Evolutionary conservation across 140 eudicot species (phyloP).

Genomic region (Bidens hawaiensis): DNA sequence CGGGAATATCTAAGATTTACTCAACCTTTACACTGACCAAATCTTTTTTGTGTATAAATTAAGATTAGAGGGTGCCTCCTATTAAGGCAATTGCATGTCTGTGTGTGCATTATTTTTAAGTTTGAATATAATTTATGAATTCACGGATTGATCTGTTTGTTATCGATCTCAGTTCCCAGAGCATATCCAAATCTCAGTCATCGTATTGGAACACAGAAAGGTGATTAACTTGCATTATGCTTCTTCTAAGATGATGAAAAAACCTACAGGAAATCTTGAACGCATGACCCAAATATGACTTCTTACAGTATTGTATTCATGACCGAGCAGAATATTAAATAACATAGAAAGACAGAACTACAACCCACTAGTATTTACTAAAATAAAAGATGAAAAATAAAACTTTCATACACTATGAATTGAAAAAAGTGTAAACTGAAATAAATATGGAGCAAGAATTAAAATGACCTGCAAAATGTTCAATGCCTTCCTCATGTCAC

Average conservation of each 20-base stretch:
- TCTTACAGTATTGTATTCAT: neutral
- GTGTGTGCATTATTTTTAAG: neutral
- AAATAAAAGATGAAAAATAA: neutral
- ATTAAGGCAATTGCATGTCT: neutral
- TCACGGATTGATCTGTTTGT: neutral
- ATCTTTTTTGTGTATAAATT: neutral
- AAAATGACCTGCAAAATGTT: conserved; percentile 82
- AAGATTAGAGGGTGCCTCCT: neutral
- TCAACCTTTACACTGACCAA: neutral
- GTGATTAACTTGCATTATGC: no score
- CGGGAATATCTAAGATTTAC: neutral
- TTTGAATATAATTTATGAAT: neutral
- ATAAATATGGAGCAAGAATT: conserved; percentile 3
- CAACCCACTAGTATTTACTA: neutral
- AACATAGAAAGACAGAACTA: neutral
- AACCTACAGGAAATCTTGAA: conserved; percentile 2
- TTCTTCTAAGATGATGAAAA: neutral
- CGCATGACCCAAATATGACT: neutral
- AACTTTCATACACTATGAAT: neutral
- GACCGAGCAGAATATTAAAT: neutral
- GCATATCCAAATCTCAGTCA: conserved; percentile 1
- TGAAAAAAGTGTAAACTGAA: neutral
- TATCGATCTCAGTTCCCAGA: neutral
- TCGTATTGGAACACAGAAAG: conserved; percentile 3
- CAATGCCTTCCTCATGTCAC: conserved; percentile 98